phyloP scores from a whole-genome alignment of 805 yeast species.

The Millerozyma miso region DNA sequence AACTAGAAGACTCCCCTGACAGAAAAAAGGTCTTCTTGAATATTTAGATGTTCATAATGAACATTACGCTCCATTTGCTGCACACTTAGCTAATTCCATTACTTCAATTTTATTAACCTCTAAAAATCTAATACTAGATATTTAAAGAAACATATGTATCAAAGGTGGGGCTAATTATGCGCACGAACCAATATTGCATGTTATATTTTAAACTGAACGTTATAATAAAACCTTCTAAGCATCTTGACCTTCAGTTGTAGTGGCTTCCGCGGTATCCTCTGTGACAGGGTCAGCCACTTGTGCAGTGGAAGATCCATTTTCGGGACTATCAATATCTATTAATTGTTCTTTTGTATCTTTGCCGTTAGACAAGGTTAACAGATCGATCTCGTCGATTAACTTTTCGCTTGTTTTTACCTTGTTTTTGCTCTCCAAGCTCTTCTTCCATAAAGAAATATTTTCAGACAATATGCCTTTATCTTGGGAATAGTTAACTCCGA shows the following conservation, averaged over 20 bases:
- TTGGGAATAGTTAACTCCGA: constrained; percentile 66
- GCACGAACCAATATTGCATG: neutral
- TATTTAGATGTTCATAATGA: neutral
- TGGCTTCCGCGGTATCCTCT: neutral
- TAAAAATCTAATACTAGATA: neutral
- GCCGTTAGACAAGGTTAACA: constrained; percentile 10
- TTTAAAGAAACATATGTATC: neutral
- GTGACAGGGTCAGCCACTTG: neutral
- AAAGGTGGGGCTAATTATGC: neutral
- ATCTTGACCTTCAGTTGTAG: neutral
- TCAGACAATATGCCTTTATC: constrained; percentile 37
- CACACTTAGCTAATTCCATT: too few species aligned
- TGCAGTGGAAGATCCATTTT: neutral
- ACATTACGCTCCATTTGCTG: neutral
- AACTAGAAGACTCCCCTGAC: constrained; percentile 13
- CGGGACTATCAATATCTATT: constrained; percentile 16
- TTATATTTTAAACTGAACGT: too few species aligned
- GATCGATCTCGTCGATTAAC: constrained; percentile 41
- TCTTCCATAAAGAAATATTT: constrained; percentile 66
- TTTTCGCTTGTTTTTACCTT: constrained; percentile 60
- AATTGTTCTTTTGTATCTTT: constrained; percentile 12
- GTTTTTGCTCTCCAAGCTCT: constrained; percentile 45
- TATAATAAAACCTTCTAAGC: too few species aligned
- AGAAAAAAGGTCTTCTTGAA: constrained; percentile 7
- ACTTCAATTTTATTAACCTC: neutral